These are phyloP conservation scores for Ophiocordyceps camponoti-leonardi DNA, from an alignment of 2,329 filamentous ascomycete species.

Conservation along the genomic window DNA sequence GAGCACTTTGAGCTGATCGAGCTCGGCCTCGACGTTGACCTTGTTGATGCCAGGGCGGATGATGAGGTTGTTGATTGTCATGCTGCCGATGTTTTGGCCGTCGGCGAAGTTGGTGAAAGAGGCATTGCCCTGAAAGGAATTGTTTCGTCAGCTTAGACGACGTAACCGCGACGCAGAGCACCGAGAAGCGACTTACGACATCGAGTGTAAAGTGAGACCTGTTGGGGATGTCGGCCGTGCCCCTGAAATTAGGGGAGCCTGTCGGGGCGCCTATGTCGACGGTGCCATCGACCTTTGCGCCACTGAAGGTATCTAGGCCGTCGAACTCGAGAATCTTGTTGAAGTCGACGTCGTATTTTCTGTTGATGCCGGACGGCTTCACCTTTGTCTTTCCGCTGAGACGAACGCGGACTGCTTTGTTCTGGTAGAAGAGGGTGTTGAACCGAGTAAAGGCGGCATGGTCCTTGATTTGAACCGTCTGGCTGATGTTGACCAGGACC, in stretches of 20 bases:
- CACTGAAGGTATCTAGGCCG: constrained; percentile 36
- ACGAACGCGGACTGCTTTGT: constrained; percentile 30
- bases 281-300: constrained; percentile 32
- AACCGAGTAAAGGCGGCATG: constrained; percentile 32
- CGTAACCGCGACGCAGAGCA: background rate
- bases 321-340: constrained; percentile 35
- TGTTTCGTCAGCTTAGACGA: background rate
- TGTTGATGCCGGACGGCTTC: constrained; percentile 29
- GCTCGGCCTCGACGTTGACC: constrained; percentile 33
- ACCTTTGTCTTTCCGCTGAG: constrained; percentile 34
- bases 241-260: constrained; percentile 42
- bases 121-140: constrained; percentile 35
- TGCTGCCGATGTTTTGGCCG: constrained; percentile 31
- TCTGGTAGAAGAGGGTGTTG: constrained; percentile 35
- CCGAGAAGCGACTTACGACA: constrained; percentile 29
- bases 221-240: constrained; percentile 43
- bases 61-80: constrained; percentile 39
- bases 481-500: constrained; percentile 33
- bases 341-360: constrained; percentile 32
- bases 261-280: constrained; percentile 22
- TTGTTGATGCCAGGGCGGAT: constrained; percentile 42
- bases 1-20: constrained; percentile 32
- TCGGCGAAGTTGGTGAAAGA: constrained; percentile 42
- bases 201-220: constrained; percentile 45
- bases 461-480: constrained; percentile 28